Percentiles rank a stretch among this genome's conserved stretches.
Evolutionary conservation across 1,284 basidiomycete genomes (phyloP).

Genomic region (Cystobasidiaceae sp.): DNA sequence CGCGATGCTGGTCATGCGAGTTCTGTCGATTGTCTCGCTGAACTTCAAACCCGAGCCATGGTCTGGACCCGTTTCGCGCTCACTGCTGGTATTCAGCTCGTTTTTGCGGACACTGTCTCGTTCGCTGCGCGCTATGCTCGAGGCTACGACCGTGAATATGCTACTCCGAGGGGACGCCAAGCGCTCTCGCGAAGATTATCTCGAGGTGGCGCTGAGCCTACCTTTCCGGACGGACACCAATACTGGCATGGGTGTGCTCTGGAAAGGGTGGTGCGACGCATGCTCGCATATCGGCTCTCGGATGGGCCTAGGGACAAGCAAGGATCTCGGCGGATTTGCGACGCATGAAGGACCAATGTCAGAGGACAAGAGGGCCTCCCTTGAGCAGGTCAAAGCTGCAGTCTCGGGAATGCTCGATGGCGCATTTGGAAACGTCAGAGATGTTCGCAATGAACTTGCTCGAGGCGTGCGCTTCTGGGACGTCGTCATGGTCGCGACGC

Average conservation of each 20-base stretch:
- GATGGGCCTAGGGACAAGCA: conserved; percentile 16
- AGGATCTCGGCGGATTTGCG: conserved; percentile 60
- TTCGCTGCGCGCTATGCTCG: conserved; percentile 80
- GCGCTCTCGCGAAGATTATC: conserved; percentile 77
- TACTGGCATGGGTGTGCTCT: conserved; percentile 94
- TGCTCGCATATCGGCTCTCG: conserved; percentile 34
- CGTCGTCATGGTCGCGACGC: conserved; percentile 78
- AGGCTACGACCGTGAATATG: conserved; percentile 87
- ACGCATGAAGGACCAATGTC: conserved; percentile 55
- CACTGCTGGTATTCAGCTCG: conserved; percentile 95
- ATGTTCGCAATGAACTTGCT: conserved; percentile 79
- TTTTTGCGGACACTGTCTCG: conserved; percentile 86
- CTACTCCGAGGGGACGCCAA: conserved; percentile 81
- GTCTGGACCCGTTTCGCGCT: conserved; percentile 90
- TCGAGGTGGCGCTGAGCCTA: conserved; percentile 78
- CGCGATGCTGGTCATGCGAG: conserved; percentile 93
- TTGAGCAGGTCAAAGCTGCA: conserved; percentile 73
- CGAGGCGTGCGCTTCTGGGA: conserved; percentile 98
- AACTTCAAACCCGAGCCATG: conserved; percentile 74
- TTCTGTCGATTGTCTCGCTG: conserved; percentile 85
- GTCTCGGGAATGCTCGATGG: conserved; percentile 88
- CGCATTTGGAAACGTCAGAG: conserved; percentile 84
- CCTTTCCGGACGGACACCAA: conserved; percentile 95
- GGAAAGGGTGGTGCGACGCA: conserved; percentile 61
- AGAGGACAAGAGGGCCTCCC: conserved; percentile 62